Evolutionary conservation across 2,329 filamentous ascomycete species (phyloP).

Genomic region (Pyrenophora seminiperda): DNA sequence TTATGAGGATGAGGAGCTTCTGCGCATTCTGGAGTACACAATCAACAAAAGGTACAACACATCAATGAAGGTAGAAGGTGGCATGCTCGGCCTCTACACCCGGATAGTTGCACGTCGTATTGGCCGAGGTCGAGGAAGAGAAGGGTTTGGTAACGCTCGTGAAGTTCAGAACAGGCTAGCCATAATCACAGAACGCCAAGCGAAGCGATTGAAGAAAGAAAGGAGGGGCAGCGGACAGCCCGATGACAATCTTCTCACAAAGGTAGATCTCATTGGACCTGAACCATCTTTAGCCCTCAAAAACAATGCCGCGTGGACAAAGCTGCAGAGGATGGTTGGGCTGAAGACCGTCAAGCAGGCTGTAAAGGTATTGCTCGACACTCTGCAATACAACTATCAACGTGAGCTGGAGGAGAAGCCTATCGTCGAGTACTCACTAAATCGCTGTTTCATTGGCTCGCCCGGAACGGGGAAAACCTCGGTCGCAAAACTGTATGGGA

Average conservation of each 20-base stretch:
- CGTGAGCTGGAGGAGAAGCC: slow-evolving; percentile 68
- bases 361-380: slow-evolving; percentile 64
- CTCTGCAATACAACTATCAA: slow-evolving; percentile 66
- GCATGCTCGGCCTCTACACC: slow-evolving; percentile 63
- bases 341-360: slow-evolving; percentile 66
- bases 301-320: slow-evolving; percentile 61
- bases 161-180: slow-evolving; percentile 67
- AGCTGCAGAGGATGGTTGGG: slow-evolving; percentile 64
- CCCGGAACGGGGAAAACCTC: slow-evolving; percentile 62
- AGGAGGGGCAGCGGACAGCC: slow-evolving; percentile 50
- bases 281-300: slow-evolving; percentile 62
- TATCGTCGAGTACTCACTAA: slow-evolving; percentile 65
- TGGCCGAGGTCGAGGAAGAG: slow-evolving; percentile 64
- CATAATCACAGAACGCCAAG: slow-evolving; percentile 63
- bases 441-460: slow-evolving; percentile 71
- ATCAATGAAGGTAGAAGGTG: slow-evolving; percentile 57
- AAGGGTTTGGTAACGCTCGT: slow-evolving; percentile 76
- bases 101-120: slow-evolving; percentile 67
- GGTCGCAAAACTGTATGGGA: slow-evolving; percentile 73
- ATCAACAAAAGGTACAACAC: slow-evolving; percentile 52
- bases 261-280: slow-evolving; percentile 73
- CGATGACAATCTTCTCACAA: slow-evolving; percentile 65
- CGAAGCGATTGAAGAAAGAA: slow-evolving; percentile 59
- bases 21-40: slow-evolving; percentile 64
- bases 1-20: slow-evolving; percentile 69